Conservation (phyloP, 768 basidiomycete species). For the Fomitopsis pulvina region DNA sequence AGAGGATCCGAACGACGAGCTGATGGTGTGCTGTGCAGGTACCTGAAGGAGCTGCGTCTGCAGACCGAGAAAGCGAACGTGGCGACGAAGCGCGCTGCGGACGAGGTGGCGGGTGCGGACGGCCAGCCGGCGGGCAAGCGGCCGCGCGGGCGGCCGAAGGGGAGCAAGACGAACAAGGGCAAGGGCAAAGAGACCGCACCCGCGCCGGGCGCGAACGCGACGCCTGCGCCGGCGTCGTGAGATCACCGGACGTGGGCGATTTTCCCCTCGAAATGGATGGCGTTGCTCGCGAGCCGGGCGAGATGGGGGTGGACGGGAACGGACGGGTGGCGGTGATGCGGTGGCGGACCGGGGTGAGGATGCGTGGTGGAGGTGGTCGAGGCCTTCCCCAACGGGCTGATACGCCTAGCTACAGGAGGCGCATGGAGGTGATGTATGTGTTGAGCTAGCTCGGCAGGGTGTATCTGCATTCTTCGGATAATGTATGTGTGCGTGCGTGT, state of each 20-base stretch:
- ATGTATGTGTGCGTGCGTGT: too few species aligned
- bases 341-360: neutral
- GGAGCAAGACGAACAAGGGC: constrained; percentile 27
- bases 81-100: constrained; percentile 17
- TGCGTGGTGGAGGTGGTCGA: too few species aligned
- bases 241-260: neutral
- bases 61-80: constrained; percentile 16
- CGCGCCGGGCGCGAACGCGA: constrained; percentile 1
- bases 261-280: too few species aligned
- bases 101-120: constrained; percentile 19
- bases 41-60: constrained; percentile 26
- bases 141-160: constrained; percentile 29
- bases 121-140: constrained; percentile 23
- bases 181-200: constrained; percentile 14
- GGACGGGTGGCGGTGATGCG: neutral
- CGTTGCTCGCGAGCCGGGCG: too few species aligned
- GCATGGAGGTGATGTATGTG: too few species aligned
- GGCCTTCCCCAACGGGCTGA: too few species aligned
- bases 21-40: constrained; percentile 12
- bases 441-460: too few species aligned
- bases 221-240: neutral
- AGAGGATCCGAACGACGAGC: neutral
- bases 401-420: too few species aligned
- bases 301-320: neutral
- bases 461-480: too few species aligned